Evolutionary conservation across 2,329 filamentous ascomycete species (phyloP), one percentile per base, ranked within the genome.

Genomic region (Curvularia hawaiiensis): DNA sequence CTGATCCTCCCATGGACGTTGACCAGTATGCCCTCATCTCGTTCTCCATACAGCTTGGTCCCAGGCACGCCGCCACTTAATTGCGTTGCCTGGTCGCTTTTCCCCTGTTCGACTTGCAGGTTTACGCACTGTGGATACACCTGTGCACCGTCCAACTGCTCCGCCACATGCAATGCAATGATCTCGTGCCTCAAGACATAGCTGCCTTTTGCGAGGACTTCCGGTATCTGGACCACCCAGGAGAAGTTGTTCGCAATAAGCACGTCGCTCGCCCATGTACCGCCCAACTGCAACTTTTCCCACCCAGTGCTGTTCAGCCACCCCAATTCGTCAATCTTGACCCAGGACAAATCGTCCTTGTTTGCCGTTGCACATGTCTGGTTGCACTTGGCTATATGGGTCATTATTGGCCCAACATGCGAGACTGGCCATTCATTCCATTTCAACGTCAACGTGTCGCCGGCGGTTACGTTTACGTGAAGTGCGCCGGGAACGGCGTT

Each of bases 171-270:
- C 16, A 84, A 67, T 6, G 78, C 83, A 49, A 81, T 79, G 31
- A 79, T 77, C 68, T 85, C 83, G 62, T 85, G 82, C 3, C 84
- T 74, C 24, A 86, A 64, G 20, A 85, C 80, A 58, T 85, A 85
- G 45, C 78, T 70, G 0, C 83, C 83, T 0, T 73, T 63, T 6
- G 59, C 67, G 31, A 83, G 67, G 4, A 69, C 60, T 0, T 64
- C 50, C 7, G 82, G 82, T 16, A 84, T 73, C n/a, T 70, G 77
- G 11, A 81, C 71, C 10, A 46, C 78, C 77, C 62, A 76, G 2
- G 82, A 79, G 12, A 77, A 78, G 30, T 82, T 77, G 68, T 84
- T 79, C 24, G 65, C 64, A 20, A 75, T 73, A 10, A 77, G 63
- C 2, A 68, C 60, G 48, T 75, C 65, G 2, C 61, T 62, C 9